Conservation (phyloP, 2,329 filamentous ascomycete species). For the Fusarium lateritium region DNA sequence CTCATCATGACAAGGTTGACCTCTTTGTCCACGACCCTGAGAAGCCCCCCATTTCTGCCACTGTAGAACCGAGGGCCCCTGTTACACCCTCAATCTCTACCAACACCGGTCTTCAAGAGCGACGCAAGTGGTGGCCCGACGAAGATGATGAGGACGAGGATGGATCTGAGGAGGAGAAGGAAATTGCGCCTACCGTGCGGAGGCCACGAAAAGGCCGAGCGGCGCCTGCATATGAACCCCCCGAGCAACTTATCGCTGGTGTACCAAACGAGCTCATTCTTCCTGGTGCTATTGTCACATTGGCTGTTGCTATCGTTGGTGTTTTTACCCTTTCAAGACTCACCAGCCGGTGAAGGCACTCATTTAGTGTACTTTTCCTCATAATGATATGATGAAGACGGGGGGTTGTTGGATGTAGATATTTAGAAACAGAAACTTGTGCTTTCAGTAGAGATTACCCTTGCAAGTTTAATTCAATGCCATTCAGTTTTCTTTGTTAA, state of each 20-base stretch:
- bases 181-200: slow-evolving; percentile 62
- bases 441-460: slow-evolving; percentile 50
- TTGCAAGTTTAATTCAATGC: slow-evolving; percentile 45
- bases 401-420: slow-evolving; percentile 51
- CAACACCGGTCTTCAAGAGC: slow-evolving; percentile 63
- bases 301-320: slow-evolving; percentile 93
- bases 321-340: slow-evolving; percentile 90
- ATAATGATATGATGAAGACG: slow-evolving; percentile 57
- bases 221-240: slow-evolving; percentile 65
- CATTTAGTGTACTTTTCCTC: slow-evolving; percentile 30
- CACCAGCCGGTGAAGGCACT: slow-evolving; percentile 63
- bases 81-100: slow-evolving; percentile 66
- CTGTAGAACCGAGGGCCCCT: slow-evolving; percentile 58
- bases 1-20: slow-evolving; percentile 91
- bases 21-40: slow-evolving; percentile 96
- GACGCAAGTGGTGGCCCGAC: slow-evolving; percentile 72
- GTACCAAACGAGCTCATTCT: slow-evolving; percentile 95
- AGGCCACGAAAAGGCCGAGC: slow-evolving; percentile 60
- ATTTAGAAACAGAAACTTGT: slow-evolving; percentile 49
- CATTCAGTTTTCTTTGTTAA: slow-evolving; percentile 28
- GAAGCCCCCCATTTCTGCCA: slow-evolving; percentile 82
- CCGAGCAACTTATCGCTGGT: slow-evolving; percentile 87
- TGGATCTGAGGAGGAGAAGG: slow-evolving; percentile 68
- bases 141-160: slow-evolving; percentile 68
- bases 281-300: slow-evolving; percentile 93